These are phyloP conservation scores for Sporobolomyces pararoseus DNA, from an alignment of 768 basidiomycete genomes.

Conservation along the genomic window DNA sequence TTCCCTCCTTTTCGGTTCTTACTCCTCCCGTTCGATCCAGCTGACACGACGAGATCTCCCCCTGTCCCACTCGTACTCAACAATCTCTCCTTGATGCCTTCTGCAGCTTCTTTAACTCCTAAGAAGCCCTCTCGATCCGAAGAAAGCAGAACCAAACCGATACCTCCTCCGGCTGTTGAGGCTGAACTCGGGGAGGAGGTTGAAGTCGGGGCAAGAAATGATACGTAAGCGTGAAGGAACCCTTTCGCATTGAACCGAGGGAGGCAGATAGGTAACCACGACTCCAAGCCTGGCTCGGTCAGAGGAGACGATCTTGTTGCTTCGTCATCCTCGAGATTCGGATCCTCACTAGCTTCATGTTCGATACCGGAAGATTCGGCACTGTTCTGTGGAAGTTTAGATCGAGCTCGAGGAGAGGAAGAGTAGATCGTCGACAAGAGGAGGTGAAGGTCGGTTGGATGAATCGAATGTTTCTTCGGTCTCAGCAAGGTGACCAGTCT, in stretches of 20 bases:
- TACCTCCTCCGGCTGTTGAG: conserved; percentile 43
- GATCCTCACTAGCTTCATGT: not conserved
- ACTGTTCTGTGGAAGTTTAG: not conserved
- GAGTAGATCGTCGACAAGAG: conserved; percentile 83
- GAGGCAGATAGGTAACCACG: conserved; percentile 92
- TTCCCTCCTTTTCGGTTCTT: not conserved
- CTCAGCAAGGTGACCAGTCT: conserved; percentile 80
- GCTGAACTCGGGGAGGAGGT: conserved; percentile 46
- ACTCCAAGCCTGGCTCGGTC: conserved; percentile 65
- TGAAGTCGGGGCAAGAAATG: conserved; percentile 41
- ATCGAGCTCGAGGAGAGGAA: conserved; percentile 56
- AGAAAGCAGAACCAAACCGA: conserved; percentile 63
- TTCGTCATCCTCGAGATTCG: not conserved
- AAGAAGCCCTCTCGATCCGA: conserved; percentile 66
- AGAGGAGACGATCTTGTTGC: conserved; percentile 56
- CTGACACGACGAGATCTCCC: not conserved
- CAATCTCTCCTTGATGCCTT: conserved; percentile 52
- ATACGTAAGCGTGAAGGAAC: conserved; percentile 86
- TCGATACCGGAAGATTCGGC: not conserved
- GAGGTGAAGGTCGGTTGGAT: conserved; percentile 63
- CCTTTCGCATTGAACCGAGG: conserved; percentile 86
- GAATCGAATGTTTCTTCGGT: conserved; percentile 89
- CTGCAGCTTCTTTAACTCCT: conserved; percentile 71
- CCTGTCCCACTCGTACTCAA: conserved; percentile 56
- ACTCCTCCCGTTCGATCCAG: not conserved